These are phyloP conservation scores for Cyamopsis tetragonoloba DNA, from an alignment of 306 rosid species.

Conservation along the genomic window DNA sequence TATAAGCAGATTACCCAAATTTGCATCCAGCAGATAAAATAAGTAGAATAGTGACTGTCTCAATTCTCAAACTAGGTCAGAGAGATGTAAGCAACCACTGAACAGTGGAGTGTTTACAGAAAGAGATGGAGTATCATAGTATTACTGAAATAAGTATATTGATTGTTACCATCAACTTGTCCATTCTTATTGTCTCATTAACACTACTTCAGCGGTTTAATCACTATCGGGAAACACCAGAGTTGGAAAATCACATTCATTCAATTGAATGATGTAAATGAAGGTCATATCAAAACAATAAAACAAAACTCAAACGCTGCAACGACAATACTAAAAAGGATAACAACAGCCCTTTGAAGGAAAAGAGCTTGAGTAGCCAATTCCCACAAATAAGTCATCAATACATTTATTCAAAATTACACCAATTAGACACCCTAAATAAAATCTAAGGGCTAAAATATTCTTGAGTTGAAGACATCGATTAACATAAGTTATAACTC, in stretches of 20 bases:
- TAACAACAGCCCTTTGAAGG: background rate
- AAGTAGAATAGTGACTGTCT: too few relatives aligned
- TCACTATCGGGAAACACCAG: background rate
- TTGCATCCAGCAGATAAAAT: background rate
- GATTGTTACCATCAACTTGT: background rate
- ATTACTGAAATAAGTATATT: background rate
- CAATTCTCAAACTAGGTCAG: background rate
- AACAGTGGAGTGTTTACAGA: background rate
- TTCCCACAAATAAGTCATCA: background rate
- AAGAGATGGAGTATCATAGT: background rate
- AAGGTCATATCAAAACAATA: background rate
- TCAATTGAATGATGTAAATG: background rate
- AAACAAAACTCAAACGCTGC: background rate
- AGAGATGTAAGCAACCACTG: background rate
- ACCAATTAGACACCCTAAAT: background rate
- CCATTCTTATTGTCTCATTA: background rate
- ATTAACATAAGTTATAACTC: background rate
- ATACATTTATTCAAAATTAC: conserved; percentile 32
- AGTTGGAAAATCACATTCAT: conserved; percentile 5
- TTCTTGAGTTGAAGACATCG: background rate
- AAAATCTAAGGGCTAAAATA: background rate
- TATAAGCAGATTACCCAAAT: background rate
- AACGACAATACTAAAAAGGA: background rate
- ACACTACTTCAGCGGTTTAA: background rate
- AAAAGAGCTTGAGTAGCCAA: background rate